Conservation (phyloP, 2,329 filamentous ascomycete genomes). For the Botryotinia globosa region DNA sequence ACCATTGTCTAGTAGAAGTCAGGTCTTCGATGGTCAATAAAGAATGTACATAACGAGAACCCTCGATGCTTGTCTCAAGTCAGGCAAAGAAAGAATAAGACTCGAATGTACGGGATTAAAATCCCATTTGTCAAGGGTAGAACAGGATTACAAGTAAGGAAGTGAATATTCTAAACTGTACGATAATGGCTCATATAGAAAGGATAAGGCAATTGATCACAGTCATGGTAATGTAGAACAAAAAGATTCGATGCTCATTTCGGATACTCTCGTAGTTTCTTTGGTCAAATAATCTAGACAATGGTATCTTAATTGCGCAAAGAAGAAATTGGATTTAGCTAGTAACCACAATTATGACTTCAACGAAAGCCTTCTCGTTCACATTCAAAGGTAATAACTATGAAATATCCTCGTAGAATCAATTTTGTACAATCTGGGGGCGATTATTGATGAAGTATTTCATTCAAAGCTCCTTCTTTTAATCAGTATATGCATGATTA, state of each 20-base stretch:
- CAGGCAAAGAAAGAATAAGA: not conserved
- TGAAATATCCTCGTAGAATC: fast-evolving
- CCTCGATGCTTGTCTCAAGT: not conserved
- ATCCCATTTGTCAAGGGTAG: fast-evolving
- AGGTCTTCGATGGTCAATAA: not conserved
- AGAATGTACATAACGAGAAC: not conserved
- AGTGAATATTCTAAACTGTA: not conserved
- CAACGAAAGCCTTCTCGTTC: not conserved
- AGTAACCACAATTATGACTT: fast-evolving
- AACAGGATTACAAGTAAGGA: fast-evolving
- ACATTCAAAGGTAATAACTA: fast-evolving
- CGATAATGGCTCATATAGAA: not conserved
- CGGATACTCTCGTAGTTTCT: not conserved
- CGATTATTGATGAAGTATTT: not conserved
- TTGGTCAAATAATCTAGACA: not conserved
- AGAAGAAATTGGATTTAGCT: not conserved
- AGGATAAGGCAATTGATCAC: fast-evolving
- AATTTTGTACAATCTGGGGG: fast-evolving
- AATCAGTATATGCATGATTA: not conserved
- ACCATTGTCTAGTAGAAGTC: too few relatives aligned
- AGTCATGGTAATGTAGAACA: not conserved
- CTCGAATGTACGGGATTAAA: not conserved
- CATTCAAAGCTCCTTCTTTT: not conserved
- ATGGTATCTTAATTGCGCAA: not conserved
- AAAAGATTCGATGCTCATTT: not conserved